Percentiles rank a stretch among this genome's conserved stretches.
phyloP scores from a whole-genome alignment of 345 rosid species.

The Excoecaria cochinchinensis region DNA sequence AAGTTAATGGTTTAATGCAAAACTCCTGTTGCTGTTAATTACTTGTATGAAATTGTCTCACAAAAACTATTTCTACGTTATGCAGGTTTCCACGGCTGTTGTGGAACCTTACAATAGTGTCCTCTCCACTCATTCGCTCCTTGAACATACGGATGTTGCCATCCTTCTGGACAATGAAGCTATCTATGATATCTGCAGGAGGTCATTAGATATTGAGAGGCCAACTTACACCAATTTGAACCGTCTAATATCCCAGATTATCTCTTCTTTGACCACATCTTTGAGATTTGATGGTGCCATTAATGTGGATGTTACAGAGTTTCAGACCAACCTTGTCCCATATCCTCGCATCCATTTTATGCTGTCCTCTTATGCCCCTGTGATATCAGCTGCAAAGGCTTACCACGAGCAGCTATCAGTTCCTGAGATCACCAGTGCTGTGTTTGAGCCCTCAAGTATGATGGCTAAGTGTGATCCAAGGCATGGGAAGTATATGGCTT shows the following conservation, averaged over 20 bases:
- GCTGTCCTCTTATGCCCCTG: slow-evolving; percentile 84
- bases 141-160: slow-evolving; percentile 77
- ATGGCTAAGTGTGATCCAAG: slow-evolving; percentile 92
- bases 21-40: neutral
- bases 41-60: neutral
- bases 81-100: slow-evolving; percentile 79
- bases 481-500: slow-evolving; percentile 87
- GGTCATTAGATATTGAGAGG: slow-evolving; percentile 73
- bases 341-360: slow-evolving; percentile 85
- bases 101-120: slow-evolving; percentile 87
- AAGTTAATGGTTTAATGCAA: neutral
- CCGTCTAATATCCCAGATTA: slow-evolving; percentile 69
- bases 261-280: slow-evolving; percentile 75
- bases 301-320: slow-evolving; percentile 76
- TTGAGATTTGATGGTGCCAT: slow-evolving; percentile 85
- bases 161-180: slow-evolving; percentile 86
- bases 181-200: slow-evolving; percentile 76
- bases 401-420: slow-evolving; percentile 76
- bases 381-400: slow-evolving; percentile 77
- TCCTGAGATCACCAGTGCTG: slow-evolving; percentile 74
- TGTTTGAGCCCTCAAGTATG: slow-evolving; percentile 80
- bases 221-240: slow-evolving; percentile 76
- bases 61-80: slow-evolving; percentile 1
- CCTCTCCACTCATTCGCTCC: slow-evolving; percentile 78
- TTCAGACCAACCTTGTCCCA: slow-evolving; percentile 80